Percentiles rank a stretch among this genome's conserved stretches.
phyloP scores from a whole-genome alignment of 495 filamentous ascomycete genomes.

The Penicillium cataractarum region DNA sequence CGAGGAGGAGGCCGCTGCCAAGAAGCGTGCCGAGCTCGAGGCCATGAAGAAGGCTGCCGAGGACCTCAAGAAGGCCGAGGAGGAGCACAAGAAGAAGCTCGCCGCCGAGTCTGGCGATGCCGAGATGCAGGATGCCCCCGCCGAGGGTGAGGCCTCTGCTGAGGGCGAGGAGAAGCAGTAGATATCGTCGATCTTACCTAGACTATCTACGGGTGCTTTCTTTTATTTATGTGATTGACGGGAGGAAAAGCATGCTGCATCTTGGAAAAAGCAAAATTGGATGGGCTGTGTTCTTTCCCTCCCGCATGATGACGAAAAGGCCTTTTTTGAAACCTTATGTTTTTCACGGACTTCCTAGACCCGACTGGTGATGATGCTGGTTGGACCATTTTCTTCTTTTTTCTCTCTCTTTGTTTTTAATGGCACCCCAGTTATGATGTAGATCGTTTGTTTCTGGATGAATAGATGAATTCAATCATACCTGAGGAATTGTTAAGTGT shows the following conservation, averaged over 20 bases:
- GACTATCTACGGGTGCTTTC: slow-evolving; percentile 8
- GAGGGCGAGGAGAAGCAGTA: slow-evolving; percentile 52
- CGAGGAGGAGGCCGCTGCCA: slow-evolving; percentile 80
- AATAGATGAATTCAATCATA: slow-evolving; percentile 35
- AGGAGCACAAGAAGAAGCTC: slow-evolving; percentile 42
- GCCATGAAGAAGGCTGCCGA: slow-evolving; percentile 60
- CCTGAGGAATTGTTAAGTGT: neutral
- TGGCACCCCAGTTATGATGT: slow-evolving; percentile 34
- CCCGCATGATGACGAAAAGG: slow-evolving; percentile 35
- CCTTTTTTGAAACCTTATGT: slow-evolving; percentile 31
- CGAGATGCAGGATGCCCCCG: slow-evolving; percentile 60
- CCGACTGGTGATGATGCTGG: slow-evolving; percentile 18
- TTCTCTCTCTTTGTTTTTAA: slow-evolving; percentile 25
- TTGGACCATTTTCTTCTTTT: slow-evolving; percentile 24
- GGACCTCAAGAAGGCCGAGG: slow-evolving; percentile 54
- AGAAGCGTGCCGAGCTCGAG: slow-evolving; percentile 76
- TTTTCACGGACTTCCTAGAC: slow-evolving; percentile 33
- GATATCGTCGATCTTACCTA: slow-evolving; percentile 15
- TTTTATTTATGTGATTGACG: slow-evolving; percentile 2
- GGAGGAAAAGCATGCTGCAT: neutral
- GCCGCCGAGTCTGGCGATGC: slow-evolving; percentile 48
- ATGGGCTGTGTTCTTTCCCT: neutral
- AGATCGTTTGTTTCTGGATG: slow-evolving; percentile 31
- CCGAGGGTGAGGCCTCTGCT: slow-evolving; percentile 43
- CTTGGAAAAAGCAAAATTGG: neutral